Percentiles rank a stretch among this genome's conserved stretches.
phyloP scores from a whole-genome alignment of 805 yeast species.

The Metschnikowia colocasiae region DNA sequence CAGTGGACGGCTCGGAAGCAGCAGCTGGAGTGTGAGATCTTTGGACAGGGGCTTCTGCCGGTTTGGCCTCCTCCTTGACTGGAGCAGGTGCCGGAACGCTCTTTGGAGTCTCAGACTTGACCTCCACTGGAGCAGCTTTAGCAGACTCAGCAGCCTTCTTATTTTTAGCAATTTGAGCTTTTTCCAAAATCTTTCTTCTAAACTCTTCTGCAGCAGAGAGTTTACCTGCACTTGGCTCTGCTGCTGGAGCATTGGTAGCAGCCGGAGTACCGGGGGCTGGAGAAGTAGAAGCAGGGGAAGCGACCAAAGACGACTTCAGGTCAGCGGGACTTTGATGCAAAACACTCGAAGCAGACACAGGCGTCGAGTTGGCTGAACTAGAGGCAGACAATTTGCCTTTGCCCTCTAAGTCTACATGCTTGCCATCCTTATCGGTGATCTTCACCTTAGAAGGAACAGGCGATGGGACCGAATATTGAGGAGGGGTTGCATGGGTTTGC shows the following conservation, averaged over 20 bases:
- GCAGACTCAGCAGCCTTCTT: constrained; percentile 16
- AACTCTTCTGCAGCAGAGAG: constrained; percentile 34
- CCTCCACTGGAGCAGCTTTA: constrained; percentile 7
- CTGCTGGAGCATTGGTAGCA: constrained; percentile 17
- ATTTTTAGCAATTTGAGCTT: constrained; percentile 20
- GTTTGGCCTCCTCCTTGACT: not conserved
- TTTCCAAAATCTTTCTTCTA: constrained; percentile 33
- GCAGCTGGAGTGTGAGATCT: not conserved
- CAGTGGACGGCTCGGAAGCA: not conserved
- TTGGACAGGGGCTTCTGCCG: not conserved
- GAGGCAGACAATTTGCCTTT: constrained; percentile 30
- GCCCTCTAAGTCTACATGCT: constrained; percentile 40
- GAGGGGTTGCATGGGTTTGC: constrained; percentile 12
- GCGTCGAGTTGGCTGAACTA: constrained; percentile 26
- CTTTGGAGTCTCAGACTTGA: not conserved
- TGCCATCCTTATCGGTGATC: constrained; percentile 42
- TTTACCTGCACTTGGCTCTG: constrained; percentile 12
- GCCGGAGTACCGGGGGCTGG: constrained; percentile 2
- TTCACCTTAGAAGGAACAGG: constrained; percentile 27
- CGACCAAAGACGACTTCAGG: constrained; percentile 3
- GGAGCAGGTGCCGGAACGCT: not conserved
- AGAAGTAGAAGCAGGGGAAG: constrained; percentile 13
- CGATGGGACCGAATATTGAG: constrained; percentile 12
- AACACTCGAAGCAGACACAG: constrained; percentile 31
- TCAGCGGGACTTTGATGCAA: constrained; percentile 4